These are phyloP conservation scores for Kwoniella sp. DNA, from an alignment of 768 basidiomycete species.

Conservation along the genomic window DNA sequence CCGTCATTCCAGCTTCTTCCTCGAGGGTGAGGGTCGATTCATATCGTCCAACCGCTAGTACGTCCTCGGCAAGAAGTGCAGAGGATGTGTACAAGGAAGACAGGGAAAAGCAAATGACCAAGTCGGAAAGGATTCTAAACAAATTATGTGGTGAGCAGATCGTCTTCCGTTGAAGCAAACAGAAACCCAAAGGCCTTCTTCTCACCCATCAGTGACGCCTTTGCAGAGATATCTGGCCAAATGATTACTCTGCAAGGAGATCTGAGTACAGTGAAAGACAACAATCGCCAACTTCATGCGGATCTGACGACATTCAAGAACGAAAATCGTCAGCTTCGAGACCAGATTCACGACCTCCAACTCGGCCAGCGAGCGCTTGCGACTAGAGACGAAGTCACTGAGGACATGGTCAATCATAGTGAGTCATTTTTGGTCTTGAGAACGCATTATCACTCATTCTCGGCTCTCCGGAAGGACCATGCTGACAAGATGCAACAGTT, in stretches of 20 bases:
- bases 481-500: slow-evolving; percentile 21
- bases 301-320: neutral
- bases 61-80: slow-evolving; percentile 3
- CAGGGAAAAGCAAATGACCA: slow-evolving; percentile 1
- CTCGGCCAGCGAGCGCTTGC: slow-evolving; percentile 33
- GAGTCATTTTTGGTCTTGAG: neutral
- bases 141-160: neutral
- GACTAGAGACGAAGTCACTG: slow-evolving; percentile 35
- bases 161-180: neutral
- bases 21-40: neutral
- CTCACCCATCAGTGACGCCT: no score
- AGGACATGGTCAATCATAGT: slow-evolving; percentile 36
- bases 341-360: slow-evolving; percentile 37
- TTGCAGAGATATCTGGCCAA: neutral
- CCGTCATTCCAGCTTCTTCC: neutral
- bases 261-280: neutral
- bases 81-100: slow-evolving; percentile 8
- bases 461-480: no score
- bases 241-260: neutral
- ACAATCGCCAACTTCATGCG: neutral
- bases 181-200: no score
- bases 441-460: neutral
- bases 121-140: slow-evolving; percentile 10
- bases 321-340: slow-evolving; percentile 27
- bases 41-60: neutral